Evolutionary conservation across 129 eudicot genomes (phyloP).

Genomic region (Lactuca sativa): DNA sequence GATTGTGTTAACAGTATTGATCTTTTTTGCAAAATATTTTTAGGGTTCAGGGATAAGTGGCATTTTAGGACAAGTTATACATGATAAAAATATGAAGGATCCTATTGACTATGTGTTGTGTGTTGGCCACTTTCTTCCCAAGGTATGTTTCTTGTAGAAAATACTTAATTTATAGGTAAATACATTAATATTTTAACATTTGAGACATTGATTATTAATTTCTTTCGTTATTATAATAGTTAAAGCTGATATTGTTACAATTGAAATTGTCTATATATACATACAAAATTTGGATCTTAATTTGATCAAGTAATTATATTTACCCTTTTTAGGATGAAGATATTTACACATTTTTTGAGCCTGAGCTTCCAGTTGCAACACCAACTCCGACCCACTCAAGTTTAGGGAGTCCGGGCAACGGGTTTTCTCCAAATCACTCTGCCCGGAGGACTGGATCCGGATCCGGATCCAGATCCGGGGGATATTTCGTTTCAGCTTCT

Average conservation of each 20-base stretch:
- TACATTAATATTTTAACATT: not conserved
- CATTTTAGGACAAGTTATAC: conserved; percentile 78
- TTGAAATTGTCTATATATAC: not conserved
- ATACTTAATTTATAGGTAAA: not conserved
- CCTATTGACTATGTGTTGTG: conserved; percentile 86
- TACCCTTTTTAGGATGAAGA: conserved; percentile 72
- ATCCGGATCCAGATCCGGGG: not conserved
- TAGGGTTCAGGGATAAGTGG: conserved; percentile 85
- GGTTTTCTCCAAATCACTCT: conserved; percentile 28
- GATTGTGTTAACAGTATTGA: not conserved
- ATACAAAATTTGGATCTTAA: not conserved
- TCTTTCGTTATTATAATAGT: too few species aligned
- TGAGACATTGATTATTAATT: not conserved
- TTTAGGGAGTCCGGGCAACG: conserved; percentile 34
- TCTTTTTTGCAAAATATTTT: not conserved
- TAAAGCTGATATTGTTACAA: too few species aligned
- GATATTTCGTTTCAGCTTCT: conserved; percentile 29
- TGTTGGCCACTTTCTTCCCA: conserved; percentile 80
- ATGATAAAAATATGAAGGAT: conserved; percentile 50
- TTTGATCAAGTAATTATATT: not conserved
- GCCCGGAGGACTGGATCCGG: conserved; percentile 26
- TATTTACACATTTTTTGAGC: conserved; percentile 84
- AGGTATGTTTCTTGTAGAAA: conserved; percentile 38
- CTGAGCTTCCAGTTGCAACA: conserved; percentile 61
- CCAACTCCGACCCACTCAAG: conserved; percentile 42